Conservation (phyloP, 73 alveolate species). For the Tetrahymena thermophila region DNA sequence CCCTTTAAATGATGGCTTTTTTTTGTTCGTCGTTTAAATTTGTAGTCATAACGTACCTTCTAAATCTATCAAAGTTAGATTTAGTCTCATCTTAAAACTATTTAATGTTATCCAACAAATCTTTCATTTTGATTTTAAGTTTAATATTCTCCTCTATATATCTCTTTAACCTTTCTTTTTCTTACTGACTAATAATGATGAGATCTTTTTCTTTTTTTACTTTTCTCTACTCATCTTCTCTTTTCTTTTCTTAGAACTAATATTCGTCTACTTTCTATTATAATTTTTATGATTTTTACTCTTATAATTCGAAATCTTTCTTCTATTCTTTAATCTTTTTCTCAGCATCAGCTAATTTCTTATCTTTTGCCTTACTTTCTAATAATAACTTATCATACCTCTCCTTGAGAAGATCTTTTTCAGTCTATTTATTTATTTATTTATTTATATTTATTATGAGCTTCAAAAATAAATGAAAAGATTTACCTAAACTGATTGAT, state of each 20-base stretch:
- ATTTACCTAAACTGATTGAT: neutral
- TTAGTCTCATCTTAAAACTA: conserved; percentile 14
- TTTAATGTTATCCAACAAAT: conserved; percentile 11
- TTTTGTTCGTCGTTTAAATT: conserved; percentile 24
- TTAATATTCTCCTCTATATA: conserved; percentile 29
- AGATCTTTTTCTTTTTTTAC: neutral
- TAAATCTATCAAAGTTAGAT: conserved; percentile 27
- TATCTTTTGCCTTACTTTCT: neutral
- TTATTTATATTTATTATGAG: neutral
- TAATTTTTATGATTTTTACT: neutral
- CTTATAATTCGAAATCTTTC: conserved; percentile 18
- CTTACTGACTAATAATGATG: neutral
- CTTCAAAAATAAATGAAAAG: neutral
- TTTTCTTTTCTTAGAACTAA: conserved; percentile 9
- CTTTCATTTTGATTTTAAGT: conserved; percentile 25
- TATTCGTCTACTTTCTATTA: neutral
- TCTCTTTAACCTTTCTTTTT: conserved; percentile 15
- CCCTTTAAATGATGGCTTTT: conserved; percentile 7
- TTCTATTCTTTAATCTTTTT: conserved; percentile 19
- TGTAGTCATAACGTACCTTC: neutral
- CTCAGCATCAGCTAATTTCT: conserved; percentile 8
- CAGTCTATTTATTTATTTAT: neutral
- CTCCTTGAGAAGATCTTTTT: neutral
- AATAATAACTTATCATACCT: neutral
- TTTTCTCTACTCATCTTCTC: conserved; percentile 8